Percentiles rank a stretch among this genome's conserved stretches.
Conservation (phyloP, 352 stramenopile genomes). For the Globisporangium polare region DNA sequence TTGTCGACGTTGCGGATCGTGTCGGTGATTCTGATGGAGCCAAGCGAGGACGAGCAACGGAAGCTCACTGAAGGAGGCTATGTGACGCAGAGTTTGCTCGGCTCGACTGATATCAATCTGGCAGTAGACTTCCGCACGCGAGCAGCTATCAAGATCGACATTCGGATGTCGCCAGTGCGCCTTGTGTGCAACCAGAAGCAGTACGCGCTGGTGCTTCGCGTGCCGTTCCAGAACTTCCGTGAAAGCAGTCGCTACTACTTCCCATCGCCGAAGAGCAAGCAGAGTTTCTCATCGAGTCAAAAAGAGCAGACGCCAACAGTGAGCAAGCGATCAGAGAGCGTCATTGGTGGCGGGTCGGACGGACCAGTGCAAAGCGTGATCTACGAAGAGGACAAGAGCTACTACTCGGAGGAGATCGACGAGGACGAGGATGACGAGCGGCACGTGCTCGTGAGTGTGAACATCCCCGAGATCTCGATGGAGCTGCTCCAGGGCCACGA, state of each 20-base stretch:
- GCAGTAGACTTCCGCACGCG: slow-evolving; percentile 59
- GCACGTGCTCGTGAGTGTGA: slow-evolving; percentile 49
- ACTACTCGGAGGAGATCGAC: slow-evolving; percentile 16
- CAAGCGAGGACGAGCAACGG: slow-evolving; percentile 21
- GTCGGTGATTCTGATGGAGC: slow-evolving; percentile 68
- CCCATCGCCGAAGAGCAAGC: slow-evolving; percentile 1
- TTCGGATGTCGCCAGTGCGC: slow-evolving; percentile 55
- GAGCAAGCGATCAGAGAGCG: slow-evolving; percentile 10
- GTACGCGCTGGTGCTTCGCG: slow-evolving; percentile 70
- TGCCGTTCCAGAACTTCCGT: slow-evolving; percentile 72
- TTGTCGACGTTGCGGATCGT: slow-evolving; percentile 67
- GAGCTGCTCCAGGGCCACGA: slow-evolving; percentile 73
- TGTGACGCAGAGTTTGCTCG: slow-evolving; percentile 66
- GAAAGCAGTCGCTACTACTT: slow-evolving; percentile 59
- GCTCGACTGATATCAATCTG: slow-evolving; percentile 57
- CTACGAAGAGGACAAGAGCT: slow-evolving; percentile 21
- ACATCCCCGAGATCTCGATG: slow-evolving; percentile 73
- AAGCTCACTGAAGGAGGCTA: slow-evolving; percentile 38
- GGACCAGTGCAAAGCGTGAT: slow-evolving; percentile 15
- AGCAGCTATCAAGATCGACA: slow-evolving; percentile 46
- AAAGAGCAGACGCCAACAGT: neutral
- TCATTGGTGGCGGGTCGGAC: slow-evolving; percentile 10
- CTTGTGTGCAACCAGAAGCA: slow-evolving; percentile 84
- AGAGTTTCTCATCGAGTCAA: slow-evolving; percentile 1
- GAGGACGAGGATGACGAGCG: slow-evolving; percentile 54